Evolutionary conservation across 768 basidiomycete species (phyloP), one percentile per base, ranked within the genome.

Genomic region (Sporobolomyces pararoseus): DNA sequence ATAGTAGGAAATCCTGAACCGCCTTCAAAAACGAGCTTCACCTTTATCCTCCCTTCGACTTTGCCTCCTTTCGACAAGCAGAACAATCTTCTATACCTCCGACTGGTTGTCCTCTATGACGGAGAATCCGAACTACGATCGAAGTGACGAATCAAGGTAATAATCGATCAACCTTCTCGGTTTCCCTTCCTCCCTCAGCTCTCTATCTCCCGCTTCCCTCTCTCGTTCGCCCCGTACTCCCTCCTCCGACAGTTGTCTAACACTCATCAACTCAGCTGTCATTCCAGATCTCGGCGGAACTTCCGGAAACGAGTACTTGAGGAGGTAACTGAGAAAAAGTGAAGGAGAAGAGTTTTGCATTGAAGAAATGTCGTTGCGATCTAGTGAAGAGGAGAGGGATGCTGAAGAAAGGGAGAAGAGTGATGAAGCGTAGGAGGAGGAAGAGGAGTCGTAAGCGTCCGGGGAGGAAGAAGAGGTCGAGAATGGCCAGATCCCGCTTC

Each of bases 81-180:
- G n/a, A n/a, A n/a, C n/a, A n/a, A n/a, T n/a, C n/a, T n/a, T n/a
- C n/a, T n/a, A n/a, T n/a, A n/a, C n/a, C n/a, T n/a, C n/a, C n/a
- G n/a, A n/a, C n/a, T n/a, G n/a, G n/a, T n/a, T n/a, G n/a, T n/a
- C n/a, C n/a, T n/a, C n/a, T n/a, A n/a, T n/a, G n/a, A n/a, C n/a
- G n/a, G n/a, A n/a, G n/a, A n/a, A n/a, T n/a, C n/a, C n/a, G 39
- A 9, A 42, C 39, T 9, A 9, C 39, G 9, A 42, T n/a, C 55
- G 34, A 21, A 57, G 25, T 23, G 55, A 57, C 35, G 55, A 57
- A n/a, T 57, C 55, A 7, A 57, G 25, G 55, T 57, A 57, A 35
- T 37, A 57, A 37, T 57, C 55, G 55, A 57, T n/a, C 55, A 57
- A 39, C 19, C 53, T 27, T n/a, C 32, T 57, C 34, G 34, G 55